Evolutionary conservation across 371 early-diverging fungal genomes (phyloP).

Genomic region (Blakeslea trispora): DNA sequence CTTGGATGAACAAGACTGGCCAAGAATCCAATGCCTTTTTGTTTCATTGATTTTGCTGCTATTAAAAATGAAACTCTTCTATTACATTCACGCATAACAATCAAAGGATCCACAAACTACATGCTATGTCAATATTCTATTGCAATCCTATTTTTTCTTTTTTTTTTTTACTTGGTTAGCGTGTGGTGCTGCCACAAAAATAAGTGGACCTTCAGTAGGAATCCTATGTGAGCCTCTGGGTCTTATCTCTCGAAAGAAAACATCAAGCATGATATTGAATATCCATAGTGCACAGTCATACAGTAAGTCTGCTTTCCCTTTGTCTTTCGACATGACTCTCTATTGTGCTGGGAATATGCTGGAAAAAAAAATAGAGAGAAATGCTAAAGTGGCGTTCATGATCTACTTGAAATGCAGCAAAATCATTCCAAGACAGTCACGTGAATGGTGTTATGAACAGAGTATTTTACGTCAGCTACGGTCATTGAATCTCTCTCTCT

Average conservation of each 20-base stretch:
- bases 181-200: slow-evolving; percentile 96
- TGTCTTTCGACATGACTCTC: neutral
- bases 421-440: no score
- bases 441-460: no score
- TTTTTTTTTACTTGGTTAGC: slow-evolving; percentile 84
- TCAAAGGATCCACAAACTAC: slow-evolving; percentile 92
- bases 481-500: no score
- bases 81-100: slow-evolving; percentile 79
- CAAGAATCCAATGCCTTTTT: slow-evolving; percentile 80
- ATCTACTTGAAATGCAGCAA: no score
- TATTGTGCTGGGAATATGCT: neutral
- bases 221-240: slow-evolving; percentile 87
- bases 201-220: slow-evolving; percentile 84
- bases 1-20: slow-evolving; percentile 74
- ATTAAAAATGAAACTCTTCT: slow-evolving; percentile 84
- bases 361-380: neutral
- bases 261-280: slow-evolving; percentile 67
- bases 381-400: neutral
- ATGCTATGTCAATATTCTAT: neutral
- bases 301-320: slow-evolving; percentile 18
- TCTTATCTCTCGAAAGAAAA: slow-evolving; percentile 90
- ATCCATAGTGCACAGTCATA: slow-evolving; percentile 52
- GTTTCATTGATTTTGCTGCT: slow-evolving; percentile 88
- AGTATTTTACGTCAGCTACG: no score
- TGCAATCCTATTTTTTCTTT: neutral